These are phyloP conservation scores for Lasiosphaeria hispida DNA, from an alignment of 495 filamentous ascomycete species.

Conservation along the genomic window DNA sequence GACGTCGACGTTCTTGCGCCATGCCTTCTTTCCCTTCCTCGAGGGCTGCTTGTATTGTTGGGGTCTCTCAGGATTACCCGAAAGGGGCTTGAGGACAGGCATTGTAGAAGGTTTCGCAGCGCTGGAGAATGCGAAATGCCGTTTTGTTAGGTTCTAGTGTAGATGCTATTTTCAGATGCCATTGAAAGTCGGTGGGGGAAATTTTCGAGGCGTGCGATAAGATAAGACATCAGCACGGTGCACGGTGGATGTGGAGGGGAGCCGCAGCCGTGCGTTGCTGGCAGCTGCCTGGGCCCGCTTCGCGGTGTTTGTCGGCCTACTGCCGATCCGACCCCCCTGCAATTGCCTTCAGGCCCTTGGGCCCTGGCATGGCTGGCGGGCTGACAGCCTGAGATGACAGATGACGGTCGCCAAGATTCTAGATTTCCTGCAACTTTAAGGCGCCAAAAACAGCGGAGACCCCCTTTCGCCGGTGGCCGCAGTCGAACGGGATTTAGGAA, in stretches of 20 bases:
- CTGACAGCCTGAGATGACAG: conserved; percentile 1
- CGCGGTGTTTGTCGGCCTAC: too few species aligned
- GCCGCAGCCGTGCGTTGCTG: background rate
- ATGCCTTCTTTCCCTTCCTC: conserved; percentile 96
- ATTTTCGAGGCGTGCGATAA: conserved; percentile 7
- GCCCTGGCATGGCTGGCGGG: conserved; percentile 6
- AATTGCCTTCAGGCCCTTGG: background rate
- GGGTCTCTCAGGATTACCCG: conserved; percentile 43
- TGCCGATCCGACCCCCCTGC: too few species aligned
- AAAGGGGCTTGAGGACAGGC: conserved; percentile 27
- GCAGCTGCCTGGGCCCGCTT: background rate
- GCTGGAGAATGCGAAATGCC: background rate
- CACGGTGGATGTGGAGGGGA: background rate
- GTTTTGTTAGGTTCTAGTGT: background rate
- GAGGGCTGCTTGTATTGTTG: conserved; percentile 75
- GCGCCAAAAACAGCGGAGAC: conserved; percentile 16
- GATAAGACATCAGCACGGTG: conserved; percentile 7
- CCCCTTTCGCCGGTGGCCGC: conserved; percentile 7
- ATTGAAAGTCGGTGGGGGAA: conserved; percentile 12
- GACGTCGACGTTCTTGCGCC: conserved; percentile 96
- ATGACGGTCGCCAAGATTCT: conserved; percentile 34
- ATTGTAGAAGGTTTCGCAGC: conserved; percentile 16
- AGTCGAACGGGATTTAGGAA: conserved; percentile 4
- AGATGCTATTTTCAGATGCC: conserved; percentile 1
- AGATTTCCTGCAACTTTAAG: conserved; percentile 5